These are phyloP conservation scores for Singerocomus inundabilis DNA, from an alignment of 1,284 basidiomycete genomes.

Conservation along the genomic window DNA sequence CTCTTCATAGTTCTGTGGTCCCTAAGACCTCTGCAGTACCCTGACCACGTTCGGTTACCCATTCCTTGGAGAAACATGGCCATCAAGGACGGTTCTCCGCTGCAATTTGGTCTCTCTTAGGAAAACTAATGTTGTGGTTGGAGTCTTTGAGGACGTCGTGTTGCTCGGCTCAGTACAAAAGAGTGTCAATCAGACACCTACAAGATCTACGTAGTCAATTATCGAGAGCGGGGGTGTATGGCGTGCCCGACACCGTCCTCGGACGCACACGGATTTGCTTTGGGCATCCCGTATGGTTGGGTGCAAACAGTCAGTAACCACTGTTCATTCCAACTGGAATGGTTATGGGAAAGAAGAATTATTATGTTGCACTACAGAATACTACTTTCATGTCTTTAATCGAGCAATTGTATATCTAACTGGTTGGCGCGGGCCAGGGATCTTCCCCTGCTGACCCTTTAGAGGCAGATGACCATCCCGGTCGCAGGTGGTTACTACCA, in stretches of 20 bases:
- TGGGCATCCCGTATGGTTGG: not conserved
- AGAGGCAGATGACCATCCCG: constrained; percentile 10
- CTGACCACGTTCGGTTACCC: not conserved
- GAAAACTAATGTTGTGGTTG: not conserved
- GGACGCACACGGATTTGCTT: not conserved
- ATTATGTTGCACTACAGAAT: constrained; percentile 2
- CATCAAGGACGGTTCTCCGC: not conserved
- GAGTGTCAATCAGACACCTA: not conserved
- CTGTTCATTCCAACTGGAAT: not conserved
- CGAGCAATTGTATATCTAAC: constrained; percentile 7
- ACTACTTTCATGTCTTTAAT: not conserved
- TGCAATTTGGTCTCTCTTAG: not conserved
- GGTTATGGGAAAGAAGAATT: not conserved
- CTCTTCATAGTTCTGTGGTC: no score
- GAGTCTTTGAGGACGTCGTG: not conserved
- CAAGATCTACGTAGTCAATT: not conserved
- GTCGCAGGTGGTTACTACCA: constrained; percentile 6
- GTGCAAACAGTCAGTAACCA: not conserved
- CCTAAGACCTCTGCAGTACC: not conserved
- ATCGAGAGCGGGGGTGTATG: not conserved
- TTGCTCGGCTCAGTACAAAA: not conserved
- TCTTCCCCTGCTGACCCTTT: constrained; percentile 17
- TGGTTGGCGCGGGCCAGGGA: constrained; percentile 9
- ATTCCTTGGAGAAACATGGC: not conserved
- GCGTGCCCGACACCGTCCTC: not conserved